Conservation (phyloP, 2,329 filamentous ascomycete species). For the Penicillium sp. region DNA sequence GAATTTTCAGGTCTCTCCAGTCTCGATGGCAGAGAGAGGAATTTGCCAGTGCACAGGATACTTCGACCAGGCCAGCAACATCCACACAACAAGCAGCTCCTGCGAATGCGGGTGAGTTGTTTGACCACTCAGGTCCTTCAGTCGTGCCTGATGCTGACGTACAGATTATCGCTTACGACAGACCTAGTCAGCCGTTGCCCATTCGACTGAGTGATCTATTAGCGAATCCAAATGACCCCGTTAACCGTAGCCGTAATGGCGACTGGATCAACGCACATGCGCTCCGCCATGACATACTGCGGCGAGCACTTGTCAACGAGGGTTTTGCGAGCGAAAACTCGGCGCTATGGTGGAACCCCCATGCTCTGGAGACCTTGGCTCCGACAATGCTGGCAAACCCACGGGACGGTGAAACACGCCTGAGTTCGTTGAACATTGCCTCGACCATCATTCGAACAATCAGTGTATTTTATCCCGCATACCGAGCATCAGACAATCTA, state of each 20-base stretch:
- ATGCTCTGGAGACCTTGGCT: not conserved
- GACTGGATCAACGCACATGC: not conserved
- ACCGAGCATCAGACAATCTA: not conserved
- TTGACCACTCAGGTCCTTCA: not conserved
- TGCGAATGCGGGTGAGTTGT: not conserved
- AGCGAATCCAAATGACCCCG: not conserved
- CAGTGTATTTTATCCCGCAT: not conserved
- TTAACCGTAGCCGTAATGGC: not conserved
- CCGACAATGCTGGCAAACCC: not conserved
- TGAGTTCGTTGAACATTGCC: not conserved
- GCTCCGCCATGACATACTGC: not conserved
- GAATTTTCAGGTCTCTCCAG: not conserved
- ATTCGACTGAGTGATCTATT: not conserved
- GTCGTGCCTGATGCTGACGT: not conserved
- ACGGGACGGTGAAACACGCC: not conserved
- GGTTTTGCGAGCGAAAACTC: not conserved
- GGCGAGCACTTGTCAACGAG: not conserved
- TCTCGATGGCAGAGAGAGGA: not conserved
- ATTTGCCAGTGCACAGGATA: no score
- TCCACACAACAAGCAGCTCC: not conserved
- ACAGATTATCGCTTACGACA: not conserved
- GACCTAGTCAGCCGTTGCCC: not conserved
- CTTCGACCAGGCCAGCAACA: not conserved
- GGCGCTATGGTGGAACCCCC: not conserved
- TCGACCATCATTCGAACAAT: not conserved